Conservation (phyloP, 208 protist genomes). For the Jaenimonas drosophilae region DNA sequence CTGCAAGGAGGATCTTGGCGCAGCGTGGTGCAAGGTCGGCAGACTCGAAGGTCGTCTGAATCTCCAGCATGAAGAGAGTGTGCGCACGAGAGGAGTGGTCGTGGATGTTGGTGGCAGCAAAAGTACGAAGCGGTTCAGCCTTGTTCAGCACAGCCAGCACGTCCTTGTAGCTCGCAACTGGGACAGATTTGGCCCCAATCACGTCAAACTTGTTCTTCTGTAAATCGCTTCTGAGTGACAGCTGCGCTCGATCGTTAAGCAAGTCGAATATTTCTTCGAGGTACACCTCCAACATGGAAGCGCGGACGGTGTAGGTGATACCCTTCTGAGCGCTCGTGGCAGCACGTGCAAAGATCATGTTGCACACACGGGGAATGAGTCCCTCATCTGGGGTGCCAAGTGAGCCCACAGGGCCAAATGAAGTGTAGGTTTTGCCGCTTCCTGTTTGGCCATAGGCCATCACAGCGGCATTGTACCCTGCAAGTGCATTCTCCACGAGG, state of each 20-base stretch:
- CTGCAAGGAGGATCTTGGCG: conserved; percentile 63
- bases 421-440: conserved; percentile 81
- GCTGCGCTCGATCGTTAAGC: conserved; percentile 67
- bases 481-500: conserved; percentile 84
- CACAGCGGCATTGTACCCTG: conserved; percentile 77
- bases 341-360: conserved; percentile 71
- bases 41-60: conserved; percentile 55
- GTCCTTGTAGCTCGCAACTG: conserved; percentile 68
- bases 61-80: conserved; percentile 72
- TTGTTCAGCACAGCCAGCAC: conserved; percentile 70
- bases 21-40: conserved; percentile 39
- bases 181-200: conserved; percentile 64
- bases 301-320: conserved; percentile 42
- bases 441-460: conserved; percentile 88
- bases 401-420: conserved; percentile 51
- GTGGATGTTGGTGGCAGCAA: conserved; percentile 83
- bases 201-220: conserved; percentile 81
- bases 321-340: conserved; percentile 44
- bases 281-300: conserved; percentile 94
- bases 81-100: conserved; percentile 76
- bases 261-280: conserved; percentile 93
- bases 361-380: conserved; percentile 74
- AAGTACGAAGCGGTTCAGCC: conserved; percentile 79
- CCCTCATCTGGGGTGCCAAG: conserved; percentile 54
- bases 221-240: conserved; percentile 86